Base-by-base conservation (phyloP, 2,329 filamentous ascomycete species). In the Bipolaris bicolor region DNA sequence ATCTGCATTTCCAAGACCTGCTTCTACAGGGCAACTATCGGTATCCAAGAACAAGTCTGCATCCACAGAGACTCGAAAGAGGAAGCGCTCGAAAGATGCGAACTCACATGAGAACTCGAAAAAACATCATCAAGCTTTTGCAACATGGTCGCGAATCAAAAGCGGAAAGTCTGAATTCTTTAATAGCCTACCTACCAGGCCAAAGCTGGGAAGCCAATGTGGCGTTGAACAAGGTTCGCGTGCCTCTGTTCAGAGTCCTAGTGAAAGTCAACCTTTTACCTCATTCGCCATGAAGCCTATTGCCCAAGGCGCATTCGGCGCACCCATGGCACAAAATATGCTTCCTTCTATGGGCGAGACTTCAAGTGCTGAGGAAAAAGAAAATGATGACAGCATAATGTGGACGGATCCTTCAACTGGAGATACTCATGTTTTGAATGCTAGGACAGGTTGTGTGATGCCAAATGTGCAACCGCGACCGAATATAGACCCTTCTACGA, bases 361-460 rank as follows among this genome's bases (percentile, higher is more conserved):
- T 1, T 11, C 16, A 2, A n/a, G 7, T n/a, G n/a, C 47, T 11
- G 50, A 43, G 9, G 9, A 54, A 3, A 54, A 53, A 20, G 44
- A 66, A 18, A 22, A 51, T 36, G 78, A 79, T 47, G 69, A 70
- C n/a, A 71, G 76, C 0, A 69, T 86, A 0, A 57, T 75, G 15
- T 92, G 89, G 89, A 79, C 78, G 1, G 85, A 92, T 64, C 87
- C 88, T 0, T 66, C 76, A 7, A 90, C 85, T 0, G 83, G 82
- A 61, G 76, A 82, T 56, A 77, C 63, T 1, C 81, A 80, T 44
- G 53, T 78, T 1, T 71, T 90, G n/a, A 84, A 88, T 61, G 67
- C 79, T 5, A 80, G 83, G 18, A 89, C 86, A 9, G 87, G 86
- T 1, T 74, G 77, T 16, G 71, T 78, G 0, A 58, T 76, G 3